phyloP scores from a whole-genome alignment of 1,284 basidiomycete species.

The Polyporus tsugae region DNA sequence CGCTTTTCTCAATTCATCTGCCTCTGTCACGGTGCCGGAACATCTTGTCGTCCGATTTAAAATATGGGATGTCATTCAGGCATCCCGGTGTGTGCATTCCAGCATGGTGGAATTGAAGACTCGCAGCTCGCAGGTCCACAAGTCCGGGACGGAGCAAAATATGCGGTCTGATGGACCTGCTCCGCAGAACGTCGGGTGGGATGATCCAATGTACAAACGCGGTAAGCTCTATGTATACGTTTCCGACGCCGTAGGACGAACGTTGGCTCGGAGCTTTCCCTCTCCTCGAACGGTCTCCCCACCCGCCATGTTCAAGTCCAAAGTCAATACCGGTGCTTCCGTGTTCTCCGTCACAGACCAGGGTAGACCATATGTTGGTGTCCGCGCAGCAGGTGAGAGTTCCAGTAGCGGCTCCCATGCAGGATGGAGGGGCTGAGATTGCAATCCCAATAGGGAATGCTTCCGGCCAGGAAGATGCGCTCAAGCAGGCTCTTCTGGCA shows the following conservation, averaged over 20 bases:
- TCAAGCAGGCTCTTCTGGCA: conserved; percentile 38
- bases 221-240: conserved; percentile 1
- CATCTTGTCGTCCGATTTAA: background rate
- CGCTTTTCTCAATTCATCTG: background rate
- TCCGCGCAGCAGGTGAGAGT: conserved; percentile 12
- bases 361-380: background rate
- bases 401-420: background rate
- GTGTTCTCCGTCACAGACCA: background rate
- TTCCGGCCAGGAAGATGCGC: conserved; percentile 25
- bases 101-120: background rate
- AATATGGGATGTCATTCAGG: no score
- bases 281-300: background rate
- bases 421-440: background rate
- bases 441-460: background rate
- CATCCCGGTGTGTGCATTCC: background rate
- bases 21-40: background rate
- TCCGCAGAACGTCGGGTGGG: background rate
- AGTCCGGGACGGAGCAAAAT: background rate
- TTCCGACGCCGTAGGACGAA: background rate
- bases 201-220: conserved; percentile 1
- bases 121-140: background rate
- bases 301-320: conserved; percentile 22
- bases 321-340: background rate
- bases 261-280: background rate
- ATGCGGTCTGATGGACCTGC: background rate